Percentiles rank a stretch among this genome's conserved stretches.
These are phyloP conservation scores for Hysterangium stoloniferum DNA, from an alignment of 768 basidiomycete genomes.

Conservation along the genomic window DNA sequence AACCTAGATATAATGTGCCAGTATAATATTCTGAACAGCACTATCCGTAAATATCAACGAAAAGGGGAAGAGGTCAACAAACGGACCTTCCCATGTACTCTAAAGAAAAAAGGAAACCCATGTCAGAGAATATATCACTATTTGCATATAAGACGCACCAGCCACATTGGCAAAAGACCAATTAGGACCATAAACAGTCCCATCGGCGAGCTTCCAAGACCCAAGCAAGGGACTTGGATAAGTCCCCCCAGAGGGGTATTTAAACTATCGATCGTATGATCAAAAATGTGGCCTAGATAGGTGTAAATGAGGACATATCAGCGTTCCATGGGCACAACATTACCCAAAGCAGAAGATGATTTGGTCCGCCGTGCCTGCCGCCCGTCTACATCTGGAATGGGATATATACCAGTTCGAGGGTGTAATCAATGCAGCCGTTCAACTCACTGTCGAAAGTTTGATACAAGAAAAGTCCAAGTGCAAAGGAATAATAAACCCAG, in stretches of 20 bases:
- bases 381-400: constrained; percentile 13
- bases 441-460: constrained; percentile 15
- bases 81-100: constrained; percentile 16
- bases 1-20: constrained; percentile 13
- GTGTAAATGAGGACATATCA: background rate
- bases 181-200: constrained; percentile 4
- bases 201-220: constrained; percentile 4
- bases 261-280: constrained; percentile 15
- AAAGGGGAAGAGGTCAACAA: background rate
- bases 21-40: constrained; percentile 12
- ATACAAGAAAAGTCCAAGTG: constrained; percentile 14
- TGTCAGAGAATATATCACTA: background rate
- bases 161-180: constrained; percentile 14
- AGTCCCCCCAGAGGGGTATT: constrained; percentile 10
- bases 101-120: background rate
- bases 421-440: background rate
- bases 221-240: constrained; percentile 6
- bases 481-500: constrained; percentile 13
- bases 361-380: constrained; percentile 14
- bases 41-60: background rate
- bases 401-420: background rate
- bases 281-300: constrained; percentile 13
- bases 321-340: background rate
- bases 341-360: constrained; percentile 14
- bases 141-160: constrained; percentile 8